Evolutionary conservation across 1,284 basidiomycete genomes (phyloP), one percentile per base, ranked within the genome.

Genomic region (Coniophora puteana): DNA sequence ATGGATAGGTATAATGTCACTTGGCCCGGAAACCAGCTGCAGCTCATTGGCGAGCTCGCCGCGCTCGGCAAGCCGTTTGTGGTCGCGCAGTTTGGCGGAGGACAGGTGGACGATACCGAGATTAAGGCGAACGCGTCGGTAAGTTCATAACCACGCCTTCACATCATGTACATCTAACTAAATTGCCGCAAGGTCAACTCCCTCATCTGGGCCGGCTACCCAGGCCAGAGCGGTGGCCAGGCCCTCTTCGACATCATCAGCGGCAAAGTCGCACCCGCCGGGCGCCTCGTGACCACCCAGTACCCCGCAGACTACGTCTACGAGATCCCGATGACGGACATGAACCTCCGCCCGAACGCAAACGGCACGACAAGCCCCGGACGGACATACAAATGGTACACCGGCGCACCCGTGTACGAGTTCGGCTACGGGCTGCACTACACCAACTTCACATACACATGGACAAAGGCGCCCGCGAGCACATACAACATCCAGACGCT

Each of bases 331-430:
- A 76, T 78, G 74, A 78, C 76, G 5, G 71, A 78, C 58, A 78
- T 79, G 76, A 61, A 54, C 8, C 59, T 78, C 22, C 74, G 73
- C 24, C 72, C 76, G 8, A 69, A 62, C 46, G 49, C 55, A 30
- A n/a, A n/a, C n/a, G n/a, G n/a, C n/a, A n/a, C n/a, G n/a, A 63
- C 62, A 32, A 73, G 67, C 45, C 75, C 76, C 0, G 76, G 77
- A 6, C 67, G 76, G 28, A 78, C 76, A 11, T 79, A 79, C 59
- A 74, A 70, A 47, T 78, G 75, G 76, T 78, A 70, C 61, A 65
- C 62, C 14, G 72, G 67, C 17, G 65, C 63, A 14, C 68, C 75
- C 6, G 61, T 76, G 13, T 74, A 67, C 52, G 66, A 69, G 38
- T 78, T 75, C 49, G 75, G 75, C 17, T 63, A 65, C 36, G 76